These are phyloP conservation scores for Fraxinus excelsior DNA, from an alignment of 257 asterid species.

Conservation along the genomic window DNA sequence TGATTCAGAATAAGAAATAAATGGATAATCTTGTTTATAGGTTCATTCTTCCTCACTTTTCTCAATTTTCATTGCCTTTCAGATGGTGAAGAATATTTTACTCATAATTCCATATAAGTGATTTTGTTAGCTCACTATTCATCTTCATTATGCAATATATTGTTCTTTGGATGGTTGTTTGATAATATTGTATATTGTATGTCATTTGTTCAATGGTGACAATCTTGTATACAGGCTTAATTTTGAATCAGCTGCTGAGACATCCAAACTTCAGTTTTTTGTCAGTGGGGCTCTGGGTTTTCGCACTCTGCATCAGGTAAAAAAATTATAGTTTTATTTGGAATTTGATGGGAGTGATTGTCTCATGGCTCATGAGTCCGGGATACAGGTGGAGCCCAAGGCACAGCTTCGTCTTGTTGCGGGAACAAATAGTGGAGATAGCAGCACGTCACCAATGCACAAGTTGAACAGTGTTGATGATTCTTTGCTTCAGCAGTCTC, in stretches of 20 bases:
- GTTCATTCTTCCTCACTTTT: neutral
- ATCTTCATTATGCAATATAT: conserved; percentile 4
- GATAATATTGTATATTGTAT: conserved; percentile 7
- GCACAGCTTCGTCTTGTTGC: conserved; percentile 75
- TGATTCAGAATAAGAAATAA: neutral
- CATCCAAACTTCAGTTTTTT: conserved; percentile 52
- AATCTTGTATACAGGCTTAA: conserved; percentile 53
- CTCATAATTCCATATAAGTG: neutral
- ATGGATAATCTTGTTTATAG: neutral
- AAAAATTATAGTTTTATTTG: conserved; percentile 11
- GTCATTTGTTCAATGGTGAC: conserved; percentile 9
- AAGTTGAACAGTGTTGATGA: conserved; percentile 34
- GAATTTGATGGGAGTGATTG: conserved; percentile 23
- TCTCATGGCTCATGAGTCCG: conserved; percentile 18
- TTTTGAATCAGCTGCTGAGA: conserved; percentile 68
- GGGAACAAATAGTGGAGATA: conserved; percentile 37
- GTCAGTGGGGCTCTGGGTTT: conserved; percentile 87
- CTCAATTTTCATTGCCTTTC: neutral
- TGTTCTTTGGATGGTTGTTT: conserved; percentile 13
- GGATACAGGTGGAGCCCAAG: conserved; percentile 71
- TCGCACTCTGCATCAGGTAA: conserved; percentile 91
- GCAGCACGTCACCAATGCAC: conserved; percentile 26
- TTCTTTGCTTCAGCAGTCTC: conserved; percentile 41
- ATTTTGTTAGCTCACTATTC: conserved; percentile 5
- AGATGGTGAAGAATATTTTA: neutral